Conservation (phyloP, 2,329 filamentous ascomycete genomes). For the Bipolaris cookei region DNA sequence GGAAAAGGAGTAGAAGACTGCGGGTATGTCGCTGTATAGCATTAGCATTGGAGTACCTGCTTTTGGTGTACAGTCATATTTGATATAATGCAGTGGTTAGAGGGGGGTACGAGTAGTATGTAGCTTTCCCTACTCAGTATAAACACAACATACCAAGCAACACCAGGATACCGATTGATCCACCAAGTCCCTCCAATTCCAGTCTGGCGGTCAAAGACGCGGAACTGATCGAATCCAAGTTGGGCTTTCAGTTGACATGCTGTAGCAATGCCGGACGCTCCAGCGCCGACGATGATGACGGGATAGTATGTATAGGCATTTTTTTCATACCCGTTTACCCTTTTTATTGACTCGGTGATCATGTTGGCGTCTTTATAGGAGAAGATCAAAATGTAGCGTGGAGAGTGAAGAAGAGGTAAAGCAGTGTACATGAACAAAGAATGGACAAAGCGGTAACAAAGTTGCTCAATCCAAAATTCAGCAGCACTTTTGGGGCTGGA, state of each 20-base stretch:
- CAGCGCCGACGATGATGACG: slow-evolving; percentile 65
- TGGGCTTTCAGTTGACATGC: slow-evolving; percentile 64
- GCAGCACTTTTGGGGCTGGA: neutral
- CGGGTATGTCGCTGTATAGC: slow-evolving; percentile 53
- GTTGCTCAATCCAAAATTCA: neutral
- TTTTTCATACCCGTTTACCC: slow-evolving; percentile 48
- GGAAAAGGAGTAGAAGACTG: slow-evolving; percentile 63
- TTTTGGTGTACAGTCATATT: neutral
- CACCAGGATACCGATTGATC: slow-evolving; percentile 64
- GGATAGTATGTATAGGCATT: slow-evolving; percentile 54
- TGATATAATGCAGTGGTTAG: too few species aligned
- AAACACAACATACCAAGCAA: slow-evolving; percentile 37
- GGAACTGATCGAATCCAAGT: slow-evolving; percentile 64
- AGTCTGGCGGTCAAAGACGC: slow-evolving; percentile 65
- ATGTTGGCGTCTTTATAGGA: slow-evolving; percentile 20
- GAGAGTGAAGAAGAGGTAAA: neutral
- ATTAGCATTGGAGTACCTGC: slow-evolving; percentile 18
- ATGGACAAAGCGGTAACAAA: neutral
- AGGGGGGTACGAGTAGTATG: neutral
- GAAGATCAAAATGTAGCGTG: neutral
- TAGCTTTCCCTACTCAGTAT: too few species aligned
- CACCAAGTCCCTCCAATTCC: slow-evolving; percentile 70
- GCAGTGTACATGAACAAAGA: neutral
- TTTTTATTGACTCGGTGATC: slow-evolving; percentile 44
- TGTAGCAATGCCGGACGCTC: slow-evolving; percentile 67